Conservation (phyloP, 23 red algal species). For the Chondrus crispus region DNA sequence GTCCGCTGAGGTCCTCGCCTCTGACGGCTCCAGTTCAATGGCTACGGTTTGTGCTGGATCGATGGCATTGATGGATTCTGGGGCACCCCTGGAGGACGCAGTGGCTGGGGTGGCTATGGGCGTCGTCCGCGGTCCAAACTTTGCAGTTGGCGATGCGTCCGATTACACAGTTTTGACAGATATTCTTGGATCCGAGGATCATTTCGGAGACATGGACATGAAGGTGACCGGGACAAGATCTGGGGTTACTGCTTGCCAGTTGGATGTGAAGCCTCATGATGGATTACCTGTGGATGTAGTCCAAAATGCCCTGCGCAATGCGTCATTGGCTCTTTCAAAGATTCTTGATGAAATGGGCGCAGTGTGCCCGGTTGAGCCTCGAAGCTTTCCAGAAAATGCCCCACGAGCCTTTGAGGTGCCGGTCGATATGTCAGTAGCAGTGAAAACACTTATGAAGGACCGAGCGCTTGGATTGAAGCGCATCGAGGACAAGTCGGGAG, state of each 20-base stretch:
- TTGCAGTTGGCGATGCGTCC: neutral
- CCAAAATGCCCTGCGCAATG: neutral
- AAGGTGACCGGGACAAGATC: slow-evolving; percentile 64
- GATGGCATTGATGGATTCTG: slow-evolving; percentile 86
- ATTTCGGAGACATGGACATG: slow-evolving; percentile 89
- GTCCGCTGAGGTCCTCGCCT: slow-evolving; percentile 70
- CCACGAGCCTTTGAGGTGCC: slow-evolving; percentile 28
- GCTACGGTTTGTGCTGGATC: slow-evolving; percentile 89
- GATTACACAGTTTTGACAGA: slow-evolving; percentile 77
- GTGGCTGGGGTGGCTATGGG: slow-evolving; percentile 88
- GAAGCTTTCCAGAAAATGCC: slow-evolving; percentile 16
- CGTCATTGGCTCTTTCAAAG: slow-evolving; percentile 14
- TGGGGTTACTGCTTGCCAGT: slow-evolving; percentile 58
- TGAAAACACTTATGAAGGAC: slow-evolving; percentile 13
- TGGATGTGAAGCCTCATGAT: slow-evolving; percentile 44
- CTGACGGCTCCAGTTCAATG: slow-evolving; percentile 93
- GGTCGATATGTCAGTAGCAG: slow-evolving; percentile 2
- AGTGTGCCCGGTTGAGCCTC: neutral
- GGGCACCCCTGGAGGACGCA: slow-evolving; percentile 59
- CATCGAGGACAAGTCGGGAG: slow-evolving; percentile 24
- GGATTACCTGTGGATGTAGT: slow-evolving; percentile 38
- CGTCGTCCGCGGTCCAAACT: slow-evolving; percentile 12
- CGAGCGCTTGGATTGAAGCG: neutral
- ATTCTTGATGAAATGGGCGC: slow-evolving; percentile 55
- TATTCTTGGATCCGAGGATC: slow-evolving; percentile 91